Conservation (phyloP, 2,329 filamentous ascomycete genomes). For the Fulvia fulva region DNA sequence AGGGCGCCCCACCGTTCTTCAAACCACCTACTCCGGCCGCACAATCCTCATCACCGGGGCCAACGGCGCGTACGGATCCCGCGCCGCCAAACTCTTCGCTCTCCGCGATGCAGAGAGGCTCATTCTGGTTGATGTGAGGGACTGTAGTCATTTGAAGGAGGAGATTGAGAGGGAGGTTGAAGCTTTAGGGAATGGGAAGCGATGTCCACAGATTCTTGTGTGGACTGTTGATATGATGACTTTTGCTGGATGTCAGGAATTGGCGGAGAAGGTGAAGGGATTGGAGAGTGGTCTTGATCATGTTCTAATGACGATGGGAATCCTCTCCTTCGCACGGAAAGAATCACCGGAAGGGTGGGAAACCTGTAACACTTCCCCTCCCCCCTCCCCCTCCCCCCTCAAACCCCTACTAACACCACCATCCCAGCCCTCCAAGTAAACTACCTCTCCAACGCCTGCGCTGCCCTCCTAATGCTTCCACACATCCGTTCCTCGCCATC, state of each 20-base stretch:
- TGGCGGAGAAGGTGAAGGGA: constrained; percentile 4
- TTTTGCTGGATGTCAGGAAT: constrained; percentile 7
- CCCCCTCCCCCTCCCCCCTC: neutral
- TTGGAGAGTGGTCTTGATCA: constrained; percentile 9
- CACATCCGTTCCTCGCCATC: constrained; percentile 3
- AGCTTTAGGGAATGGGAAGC: neutral
- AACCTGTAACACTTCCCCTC: neutral
- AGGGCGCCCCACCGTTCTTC: constrained; percentile 3
- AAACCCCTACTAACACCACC: too few relatives aligned
- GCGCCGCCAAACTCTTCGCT: constrained; percentile 10
- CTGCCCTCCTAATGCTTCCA: constrained; percentile 4
- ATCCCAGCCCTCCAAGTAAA: constrained; percentile 11
- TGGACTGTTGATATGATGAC: constrained; percentile 15
- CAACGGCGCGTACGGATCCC: constrained; percentile 11
- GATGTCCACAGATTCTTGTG: constrained; percentile 3
- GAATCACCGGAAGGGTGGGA: constrained; percentile 16
- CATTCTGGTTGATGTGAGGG: constrained; percentile 10
- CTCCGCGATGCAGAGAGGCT: constrained; percentile 6
- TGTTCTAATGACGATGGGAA: constrained; percentile 9
- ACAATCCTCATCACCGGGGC: constrained; percentile 11
- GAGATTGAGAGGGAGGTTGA: constrained; percentile 6
- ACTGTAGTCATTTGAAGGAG: constrained; percentile 8
- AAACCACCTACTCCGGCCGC: constrained; percentile 3
- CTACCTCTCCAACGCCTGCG: constrained; percentile 11
- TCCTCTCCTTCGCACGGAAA: constrained; percentile 9